phyloP scores from a whole-genome alignment of 176 grass and related monocot species.

The Cymbopogon citratus region DNA sequence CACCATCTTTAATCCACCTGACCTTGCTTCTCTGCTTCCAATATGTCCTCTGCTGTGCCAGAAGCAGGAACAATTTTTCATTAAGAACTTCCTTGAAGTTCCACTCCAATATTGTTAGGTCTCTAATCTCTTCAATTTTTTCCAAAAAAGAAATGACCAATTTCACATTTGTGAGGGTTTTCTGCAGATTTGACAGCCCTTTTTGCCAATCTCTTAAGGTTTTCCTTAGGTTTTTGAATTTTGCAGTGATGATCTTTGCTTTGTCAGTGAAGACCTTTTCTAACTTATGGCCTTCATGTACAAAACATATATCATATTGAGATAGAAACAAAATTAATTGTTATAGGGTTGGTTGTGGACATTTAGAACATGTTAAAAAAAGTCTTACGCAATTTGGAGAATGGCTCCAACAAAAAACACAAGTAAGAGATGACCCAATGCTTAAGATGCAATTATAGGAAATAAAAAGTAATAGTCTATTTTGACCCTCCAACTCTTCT shows the following conservation, averaged over 20 bases:
- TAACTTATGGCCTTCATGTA: neutral
- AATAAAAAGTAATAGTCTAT: neutral
- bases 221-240: too few relatives aligned
- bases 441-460: neutral
- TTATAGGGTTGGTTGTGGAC: neutral
- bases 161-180: accelerated
- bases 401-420: neutral
- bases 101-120: neutral
- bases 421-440: neutral
- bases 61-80: accelerated
- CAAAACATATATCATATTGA: neutral
- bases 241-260: too few relatives aligned
- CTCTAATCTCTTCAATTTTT: neutral
- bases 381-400: neutral
- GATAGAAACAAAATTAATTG: neutral
- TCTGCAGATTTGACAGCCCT: accelerated
- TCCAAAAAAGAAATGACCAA: neutral
- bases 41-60: neutral
- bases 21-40: neutral
- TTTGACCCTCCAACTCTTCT: neutral
- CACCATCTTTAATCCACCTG: neutral
- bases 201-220: too few relatives aligned
- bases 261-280: too few relatives aligned
- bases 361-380: neutral
- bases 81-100: neutral